Percentiles rank a stretch among this genome's conserved stretches.
Evolutionary conservation across 805 yeast genomes (phyloP).

Genomic region (Wickerhamomyces xylosicus): DNA sequence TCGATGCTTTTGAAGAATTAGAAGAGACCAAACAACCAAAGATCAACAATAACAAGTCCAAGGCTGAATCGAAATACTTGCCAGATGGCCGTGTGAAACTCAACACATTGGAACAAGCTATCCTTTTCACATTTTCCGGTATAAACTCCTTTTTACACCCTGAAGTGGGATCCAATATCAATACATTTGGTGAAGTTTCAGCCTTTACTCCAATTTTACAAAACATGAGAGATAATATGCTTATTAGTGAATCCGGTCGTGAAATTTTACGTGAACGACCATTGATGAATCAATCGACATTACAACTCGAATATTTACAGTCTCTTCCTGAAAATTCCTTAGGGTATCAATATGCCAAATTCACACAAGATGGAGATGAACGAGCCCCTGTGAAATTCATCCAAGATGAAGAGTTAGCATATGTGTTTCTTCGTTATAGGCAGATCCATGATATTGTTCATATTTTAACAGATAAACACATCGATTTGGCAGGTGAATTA

Average conservation of each 20-base stretch:
- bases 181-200: slow-evolving; percentile 83
- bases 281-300: slow-evolving; percentile 61
- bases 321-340: slow-evolving; percentile 56
- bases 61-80: slow-evolving; percentile 31
- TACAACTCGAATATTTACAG: slow-evolving; percentile 53
- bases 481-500: slow-evolving; percentile 92
- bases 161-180: slow-evolving; percentile 63
- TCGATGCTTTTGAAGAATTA: slow-evolving; percentile 42
- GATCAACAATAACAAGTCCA: slow-evolving; percentile 12
- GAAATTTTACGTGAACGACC: slow-evolving; percentile 73
- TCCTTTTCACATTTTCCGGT: slow-evolving; percentile 65
- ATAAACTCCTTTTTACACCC: slow-evolving; percentile 72
- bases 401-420: slow-evolving; percentile 84
- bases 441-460: slow-evolving; percentile 98
- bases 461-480: slow-evolving; percentile 82
- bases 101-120: slow-evolving; percentile 44
- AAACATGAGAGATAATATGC: slow-evolving; percentile 60
- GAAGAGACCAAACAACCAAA: slow-evolving; percentile 14
- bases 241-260: slow-evolving; percentile 67
- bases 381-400: slow-evolving; percentile 81
- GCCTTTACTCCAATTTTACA: slow-evolving; percentile 63
- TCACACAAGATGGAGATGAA: slow-evolving; percentile 90
- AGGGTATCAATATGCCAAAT: slow-evolving; percentile 74
- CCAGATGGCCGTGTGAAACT: slow-evolving; percentile 73
- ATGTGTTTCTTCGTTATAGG: slow-evolving; percentile 85